phyloP scores from a whole-genome alignment of 2,329 filamentous ascomycete genomes.

The Trichoderma afroharzianum region DNA sequence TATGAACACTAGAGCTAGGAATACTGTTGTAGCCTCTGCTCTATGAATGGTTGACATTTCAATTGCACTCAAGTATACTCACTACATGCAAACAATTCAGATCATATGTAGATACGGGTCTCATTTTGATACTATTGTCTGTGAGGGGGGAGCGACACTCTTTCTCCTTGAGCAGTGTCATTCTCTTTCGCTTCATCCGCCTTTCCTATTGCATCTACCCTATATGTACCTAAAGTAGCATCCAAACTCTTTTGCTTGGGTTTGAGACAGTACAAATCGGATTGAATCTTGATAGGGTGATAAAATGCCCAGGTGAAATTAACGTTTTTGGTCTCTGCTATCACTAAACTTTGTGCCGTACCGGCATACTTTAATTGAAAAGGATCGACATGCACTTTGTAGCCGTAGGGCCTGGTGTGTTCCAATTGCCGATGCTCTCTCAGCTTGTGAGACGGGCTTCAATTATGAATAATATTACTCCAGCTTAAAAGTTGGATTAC shows the following conservation, averaged over 20 bases:
- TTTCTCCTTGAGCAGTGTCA: neutral
- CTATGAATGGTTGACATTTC: neutral
- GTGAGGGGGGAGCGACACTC: neutral
- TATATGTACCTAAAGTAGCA: neutral
- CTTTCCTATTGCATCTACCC: neutral
- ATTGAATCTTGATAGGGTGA: no score
- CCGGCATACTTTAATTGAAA: neutral
- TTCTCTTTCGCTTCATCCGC: neutral
- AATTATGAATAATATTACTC: neutral
- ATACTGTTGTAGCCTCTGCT: neutral
- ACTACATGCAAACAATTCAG: neutral
- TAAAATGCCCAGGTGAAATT: no score
- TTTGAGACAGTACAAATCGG: neutral
- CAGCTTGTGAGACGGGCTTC: neutral
- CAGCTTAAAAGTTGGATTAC: neutral
- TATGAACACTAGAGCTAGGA: neutral
- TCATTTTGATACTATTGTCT: no score
- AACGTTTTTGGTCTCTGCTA: no score
- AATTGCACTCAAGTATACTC: neutral
- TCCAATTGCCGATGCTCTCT: neutral
- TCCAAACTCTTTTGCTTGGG: neutral
- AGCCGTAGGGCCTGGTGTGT: neutral
- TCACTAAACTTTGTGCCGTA: neutral
- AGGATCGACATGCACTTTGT: neutral
- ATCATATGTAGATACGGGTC: neutral